Evolutionary conservation across 2,329 filamentous ascomycete species (phyloP).

Genomic region (Ilyonectria robusta): DNA sequence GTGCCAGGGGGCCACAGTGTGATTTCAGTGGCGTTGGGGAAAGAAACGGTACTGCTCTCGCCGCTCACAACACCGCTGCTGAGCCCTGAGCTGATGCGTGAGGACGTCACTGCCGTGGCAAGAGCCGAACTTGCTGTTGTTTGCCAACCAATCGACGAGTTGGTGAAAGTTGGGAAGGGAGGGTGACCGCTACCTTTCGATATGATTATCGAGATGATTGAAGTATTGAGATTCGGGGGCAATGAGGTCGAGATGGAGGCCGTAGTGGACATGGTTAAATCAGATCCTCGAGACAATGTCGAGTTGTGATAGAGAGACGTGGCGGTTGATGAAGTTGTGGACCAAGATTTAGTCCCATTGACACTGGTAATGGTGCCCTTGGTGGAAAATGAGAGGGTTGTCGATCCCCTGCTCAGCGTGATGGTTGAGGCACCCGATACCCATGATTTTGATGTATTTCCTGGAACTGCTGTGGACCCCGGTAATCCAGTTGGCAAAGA

Average conservation of each 20-base stretch:
- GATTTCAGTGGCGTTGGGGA: slow-evolving; percentile 36
- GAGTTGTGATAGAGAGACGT: slow-evolving; percentile 29
- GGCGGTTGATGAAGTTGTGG: background rate
- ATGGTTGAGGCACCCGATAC: background rate
- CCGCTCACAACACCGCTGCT: slow-evolving; percentile 22
- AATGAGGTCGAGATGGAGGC: slow-evolving; percentile 12
- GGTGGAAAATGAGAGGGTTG: slow-evolving; percentile 9
- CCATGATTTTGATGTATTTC: slow-evolving; percentile 1
- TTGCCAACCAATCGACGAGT: slow-evolving; percentile 22
- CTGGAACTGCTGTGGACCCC: slow-evolving; percentile 15
- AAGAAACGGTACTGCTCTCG: slow-evolving; percentile 30
- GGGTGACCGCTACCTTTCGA: slow-evolving; percentile 8
- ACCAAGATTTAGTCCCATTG: background rate
- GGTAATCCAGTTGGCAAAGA: slow-evolving; percentile 16
- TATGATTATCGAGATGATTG: slow-evolving; percentile 21
- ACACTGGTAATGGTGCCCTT: slow-evolving; percentile 10
- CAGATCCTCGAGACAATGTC: slow-evolving; percentile 19
- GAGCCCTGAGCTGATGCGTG: slow-evolving; percentile 20
- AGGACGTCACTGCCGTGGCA: slow-evolving; percentile 4
- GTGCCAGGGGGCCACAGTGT: slow-evolving; percentile 18
- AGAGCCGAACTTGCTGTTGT: slow-evolving; percentile 18
- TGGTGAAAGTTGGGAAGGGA: slow-evolving; percentile 19
- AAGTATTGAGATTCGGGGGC: background rate
- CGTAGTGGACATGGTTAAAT: slow-evolving; percentile 10
- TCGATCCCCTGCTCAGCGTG: background rate